Base-by-base conservation (phyloP, 495 filamentous ascomycete species). In the Talaromyces ruber region DNA sequence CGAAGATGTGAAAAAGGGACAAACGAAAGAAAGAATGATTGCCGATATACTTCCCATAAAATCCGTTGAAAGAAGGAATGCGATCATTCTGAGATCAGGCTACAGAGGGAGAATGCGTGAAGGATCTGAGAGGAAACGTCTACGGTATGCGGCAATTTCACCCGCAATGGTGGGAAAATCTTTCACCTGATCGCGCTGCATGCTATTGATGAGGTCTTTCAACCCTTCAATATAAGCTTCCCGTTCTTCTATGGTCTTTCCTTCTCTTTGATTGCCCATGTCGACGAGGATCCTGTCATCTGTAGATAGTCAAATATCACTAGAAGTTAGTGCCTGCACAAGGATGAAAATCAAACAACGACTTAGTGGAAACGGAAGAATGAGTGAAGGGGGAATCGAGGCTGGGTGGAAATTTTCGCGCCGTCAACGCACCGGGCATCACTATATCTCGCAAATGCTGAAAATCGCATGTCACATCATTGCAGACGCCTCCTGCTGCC, bases 251-350 rank as follows among this genome's bases (percentile, higher is more conserved):
- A 84, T 81, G 22, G 77, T 84, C 65, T 84, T 85, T 55, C 87
- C 86, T 67, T 92, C 90, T 57, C 81, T 80, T 59, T 86, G 74
- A 30, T 85, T 84, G 63, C 91, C 91, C 68, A 97, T 84, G 63
- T 95, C 84, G 61, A 91, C 80, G 55, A 97, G 86, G 55, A 96
- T 89, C 68, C 88, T 86, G 71, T 94, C 89, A 83, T 95, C 93
- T 96, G 79, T 71, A 63, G 71, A 51, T 73, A 77, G 74, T 52
- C 43, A 60, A 82, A 77, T 73, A 72, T 72, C 68, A 71, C 74
- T 76, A 75, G 71, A 72, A 76, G 86, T 91, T 81, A 89, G 86
- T 75, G 77, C 79, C 73, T 69, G 76, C 70, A 76, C 73, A 65
- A 60, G 47, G 39, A 58, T 58, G 26, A 65, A 59, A 62, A 43